Evolutionary conservation across 805 yeast genomes (phyloP).

Genomic region (Hagleromyces aurorensis): DNA sequence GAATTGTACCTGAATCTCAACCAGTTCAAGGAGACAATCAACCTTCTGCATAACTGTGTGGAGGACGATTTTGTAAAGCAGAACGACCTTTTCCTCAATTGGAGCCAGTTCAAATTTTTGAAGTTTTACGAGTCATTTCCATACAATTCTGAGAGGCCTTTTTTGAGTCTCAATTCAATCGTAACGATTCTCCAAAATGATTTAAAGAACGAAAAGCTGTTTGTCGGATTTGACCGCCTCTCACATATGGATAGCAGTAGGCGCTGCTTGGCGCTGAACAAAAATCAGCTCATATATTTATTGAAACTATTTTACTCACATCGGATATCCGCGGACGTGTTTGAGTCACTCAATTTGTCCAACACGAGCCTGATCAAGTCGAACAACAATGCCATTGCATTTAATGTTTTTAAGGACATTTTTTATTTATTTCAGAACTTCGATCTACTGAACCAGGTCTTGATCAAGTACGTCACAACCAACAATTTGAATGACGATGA

Average conservation of each 20-base stretch:
- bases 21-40: conserved; percentile 30
- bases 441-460: conserved; percentile 34
- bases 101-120: conserved; percentile 29
- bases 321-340: conserved; percentile 31
- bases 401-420: conserved; percentile 33
- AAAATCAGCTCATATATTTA: conserved; percentile 31
- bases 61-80: conserved; percentile 23
- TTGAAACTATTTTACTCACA: conserved; percentile 33
- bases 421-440: conserved; percentile 35
- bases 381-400: conserved; percentile 29
- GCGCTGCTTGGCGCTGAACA: conserved; percentile 28
- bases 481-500: conserved; percentile 26
- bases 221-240: conserved; percentile 26
- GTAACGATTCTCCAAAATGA: conserved; percentile 37
- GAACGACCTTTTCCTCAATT: conserved; percentile 27
- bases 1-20: conserved; percentile 26
- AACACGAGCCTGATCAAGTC: conserved; percentile 23
- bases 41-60: conserved; percentile 28
- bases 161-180: conserved; percentile 34
- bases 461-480: conserved; percentile 29
- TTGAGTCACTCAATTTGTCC: conserved; percentile 29
- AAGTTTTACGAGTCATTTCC: conserved; percentile 23
- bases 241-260: conserved; percentile 26
- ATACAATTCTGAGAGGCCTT: conserved; percentile 18
- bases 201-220: conserved; percentile 31